Base-by-base conservation (phyloP, 331 rosid genomes). In the Arachis monticola region DNA sequence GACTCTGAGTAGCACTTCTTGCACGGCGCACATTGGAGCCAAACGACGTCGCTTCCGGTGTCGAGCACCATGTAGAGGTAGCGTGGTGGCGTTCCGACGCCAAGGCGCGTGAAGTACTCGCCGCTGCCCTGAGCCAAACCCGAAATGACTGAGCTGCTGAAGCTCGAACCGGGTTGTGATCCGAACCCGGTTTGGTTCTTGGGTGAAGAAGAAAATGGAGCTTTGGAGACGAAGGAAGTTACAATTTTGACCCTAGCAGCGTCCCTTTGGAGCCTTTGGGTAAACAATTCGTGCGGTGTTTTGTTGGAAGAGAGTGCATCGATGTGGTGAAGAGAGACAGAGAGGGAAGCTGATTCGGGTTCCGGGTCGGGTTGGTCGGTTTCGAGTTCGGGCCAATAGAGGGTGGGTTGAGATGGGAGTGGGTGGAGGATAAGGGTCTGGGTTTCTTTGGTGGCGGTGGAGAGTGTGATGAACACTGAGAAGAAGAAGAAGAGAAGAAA, bases 11-110 rank as follows among this genome's bases (percentile, higher is more conserved):
- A 91, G 80, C 98, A 93, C 5, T 80, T 84, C 27, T 22, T 35
- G 68, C 97, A 93, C 0, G 97, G 98, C 1, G 90, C 79, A 53
- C 98, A 93, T 61, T 93, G 97, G 50, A 91, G 88, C 98, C 97
- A 91, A 22, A 85, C 87, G 56, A 93, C 65, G 80, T 93, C 98
- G 74, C 96, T 89, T 44, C 96, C 98, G 0, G 97, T 93, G 68
- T 93, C 98, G 3, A 93, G 67, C 1, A 91, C 93, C 96, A 93
- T 80, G 83, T 81, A 88, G 0, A 88, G 67, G 73, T 89, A 84
- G 27, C 48, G 87, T 1, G 98, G 88, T 0, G 98, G 98, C 0
- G 96, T 89, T 1, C 97, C 98, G 0, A 93, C 94, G 40, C 98
- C 98, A 2, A 93, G 31, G 67, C 98, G 96, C 41, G 94, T 91